A percentile compares a stretch with the other conserved stretches of the same genome.
Evolutionary conservation across 306 rosid species (phyloP).

Genomic region (Prunus fruticosa): DNA sequence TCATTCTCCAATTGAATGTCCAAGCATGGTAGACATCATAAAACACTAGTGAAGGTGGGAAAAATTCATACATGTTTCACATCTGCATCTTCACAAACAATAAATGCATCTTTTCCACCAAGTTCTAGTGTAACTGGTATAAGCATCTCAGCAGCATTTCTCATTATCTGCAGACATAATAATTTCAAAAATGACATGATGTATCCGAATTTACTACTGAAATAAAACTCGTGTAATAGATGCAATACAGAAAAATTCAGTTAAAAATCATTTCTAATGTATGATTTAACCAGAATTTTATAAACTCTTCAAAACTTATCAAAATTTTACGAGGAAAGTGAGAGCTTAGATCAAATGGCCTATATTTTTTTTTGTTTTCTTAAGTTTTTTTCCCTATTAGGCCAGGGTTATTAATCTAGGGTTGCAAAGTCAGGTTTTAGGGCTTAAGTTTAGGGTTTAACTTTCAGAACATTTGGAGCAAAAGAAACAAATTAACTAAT

Average conservation of each 20-base stretch:
- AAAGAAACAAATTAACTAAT: too few species aligned
- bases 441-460: neutral
- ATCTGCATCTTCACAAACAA: slow-evolving; percentile 91
- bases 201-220: neutral
- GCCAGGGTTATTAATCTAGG: neutral
- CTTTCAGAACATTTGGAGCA: neutral
- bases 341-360: too few species aligned
- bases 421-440: neutral
- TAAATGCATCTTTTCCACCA: slow-evolving; percentile 98
- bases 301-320: neutral
- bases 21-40: slow-evolving; percentile 17
- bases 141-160: slow-evolving; percentile 80
- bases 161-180: slow-evolving; percentile 75
- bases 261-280: neutral
- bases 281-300: neutral
- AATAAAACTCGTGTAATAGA: neutral
- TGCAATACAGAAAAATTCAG: neutral
- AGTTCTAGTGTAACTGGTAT: slow-evolving; percentile 93
- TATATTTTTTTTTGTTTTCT: too few species aligned
- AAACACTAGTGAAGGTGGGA: slow-evolving; percentile 2
- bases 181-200: neutral
- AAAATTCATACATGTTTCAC: slow-evolving; percentile 71
- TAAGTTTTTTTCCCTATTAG: too few species aligned
- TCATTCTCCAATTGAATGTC: slow-evolving; percentile 8
- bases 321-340: neutral